Evolutionary conservation across 441 rosid genomes (phyloP), one percentile per base, ranked within the genome.

Genomic region (Melastoma candidum): DNA sequence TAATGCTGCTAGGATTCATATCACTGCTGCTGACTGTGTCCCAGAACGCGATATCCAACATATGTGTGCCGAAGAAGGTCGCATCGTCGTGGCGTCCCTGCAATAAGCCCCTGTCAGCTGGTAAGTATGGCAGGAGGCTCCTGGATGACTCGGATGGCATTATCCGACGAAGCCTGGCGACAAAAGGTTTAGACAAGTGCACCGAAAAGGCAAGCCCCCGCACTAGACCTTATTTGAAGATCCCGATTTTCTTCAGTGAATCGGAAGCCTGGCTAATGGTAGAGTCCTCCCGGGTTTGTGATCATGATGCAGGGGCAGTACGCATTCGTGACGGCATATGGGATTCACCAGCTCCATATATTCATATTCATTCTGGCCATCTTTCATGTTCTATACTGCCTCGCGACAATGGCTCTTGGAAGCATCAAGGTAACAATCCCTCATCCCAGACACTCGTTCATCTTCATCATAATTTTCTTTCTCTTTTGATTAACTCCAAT

Each of bases 141-240:
- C 75, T 85, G 10, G 73, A 77, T 36, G 64, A 68, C 59, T 26
- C 68, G 3, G 72, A 46, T 45, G 41, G 41, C 41, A 25, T 59
- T 55, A 44, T 61, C 56, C 76, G 97, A 5, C 83, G 97, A 12
- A 66, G 60, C 51, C 74, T 83, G 67, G 83, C 82, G 46, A 48
- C 75, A 17, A 69, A 74, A 47, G 51, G 65, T n/a, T 26, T 25
- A 12, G 90, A 82, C 65, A 76, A 60, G 53, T 90, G 98, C 49
- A 55, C 59, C 13, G 65, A 54, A 2, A 12, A 69, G 75, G 96
- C 64, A 78, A 56, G 69, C 11, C n/a, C 5, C 4, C 56, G 14
- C 46, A 11, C 22, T 3, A 36, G 12, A 3, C 43, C 46, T 44
- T 17, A 8, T 32, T 44, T 8, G 22, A 14, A 52, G 41, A 32